Evolutionary conservation across 768 basidiomycete genomes (phyloP).

Genomic region (Phanerochaete carnosa): DNA sequence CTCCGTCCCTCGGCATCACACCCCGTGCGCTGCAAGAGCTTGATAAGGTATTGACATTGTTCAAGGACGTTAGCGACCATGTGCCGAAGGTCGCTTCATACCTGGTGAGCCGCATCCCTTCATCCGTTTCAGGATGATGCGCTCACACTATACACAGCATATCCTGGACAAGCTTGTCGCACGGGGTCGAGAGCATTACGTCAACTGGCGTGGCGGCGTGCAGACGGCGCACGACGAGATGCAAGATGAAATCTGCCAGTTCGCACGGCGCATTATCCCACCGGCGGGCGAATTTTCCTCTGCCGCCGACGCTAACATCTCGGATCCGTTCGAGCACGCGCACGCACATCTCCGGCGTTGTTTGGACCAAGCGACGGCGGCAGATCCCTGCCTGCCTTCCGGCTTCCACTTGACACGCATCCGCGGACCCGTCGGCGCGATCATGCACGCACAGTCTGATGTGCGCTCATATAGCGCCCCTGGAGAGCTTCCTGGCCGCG

Average conservation of each 20-base stretch:
- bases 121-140: background rate
- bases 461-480: constrained; percentile 12
- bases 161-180: constrained; percentile 53
- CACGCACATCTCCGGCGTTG: constrained; percentile 20
- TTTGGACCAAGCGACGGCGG: constrained; percentile 19
- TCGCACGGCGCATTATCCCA: constrained; percentile 19
- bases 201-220: constrained; percentile 33
- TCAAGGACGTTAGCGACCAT: constrained; percentile 53
- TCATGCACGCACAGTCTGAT: constrained; percentile 10
- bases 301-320: constrained; percentile 5
- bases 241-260: constrained; percentile 20
- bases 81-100: constrained; percentile 59
- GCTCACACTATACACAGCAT: constrained; percentile 34
- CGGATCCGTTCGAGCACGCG: constrained; percentile 20
- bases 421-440: constrained; percentile 9
- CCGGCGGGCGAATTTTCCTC: background rate
- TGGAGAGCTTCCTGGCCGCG: background rate
- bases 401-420: constrained; percentile 15
- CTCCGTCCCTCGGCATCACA: constrained; percentile 55
- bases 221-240: constrained; percentile 9
- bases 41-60: constrained; percentile 54
- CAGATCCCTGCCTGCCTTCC: constrained; percentile 12
- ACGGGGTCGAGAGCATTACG: constrained; percentile 44
- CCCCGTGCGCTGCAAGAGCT: constrained; percentile 59
- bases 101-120: constrained; percentile 38